Conservation (phyloP, 208 protist genomes). For the Angomonas desouzai region DNA sequence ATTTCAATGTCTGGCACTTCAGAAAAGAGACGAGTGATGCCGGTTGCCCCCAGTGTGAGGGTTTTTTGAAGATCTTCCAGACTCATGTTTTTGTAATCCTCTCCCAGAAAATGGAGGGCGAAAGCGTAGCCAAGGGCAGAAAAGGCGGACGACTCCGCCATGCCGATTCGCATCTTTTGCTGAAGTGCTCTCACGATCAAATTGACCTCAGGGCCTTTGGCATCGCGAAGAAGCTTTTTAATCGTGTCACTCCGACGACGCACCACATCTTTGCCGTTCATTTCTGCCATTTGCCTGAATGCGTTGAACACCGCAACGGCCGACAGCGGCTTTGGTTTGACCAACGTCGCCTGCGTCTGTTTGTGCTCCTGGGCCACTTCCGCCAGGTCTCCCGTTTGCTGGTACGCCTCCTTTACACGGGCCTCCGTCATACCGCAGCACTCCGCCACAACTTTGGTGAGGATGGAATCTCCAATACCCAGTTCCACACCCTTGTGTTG, state of each 20-base stretch:
- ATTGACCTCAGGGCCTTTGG: conserved; percentile 89
- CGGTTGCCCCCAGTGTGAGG: conserved; percentile 51
- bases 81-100: conserved; percentile 25
- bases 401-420: conserved; percentile 82
- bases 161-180: conserved; percentile 97
- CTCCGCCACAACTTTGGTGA: conserved; percentile 94
- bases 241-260: conserved; percentile 93
- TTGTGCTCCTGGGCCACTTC: conserved; percentile 91
- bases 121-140: conserved; percentile 94
- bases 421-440: conserved; percentile 91
- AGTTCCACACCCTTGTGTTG: conserved; percentile 96
- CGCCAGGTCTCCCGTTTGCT: conserved; percentile 94
- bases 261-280: conserved; percentile 86
- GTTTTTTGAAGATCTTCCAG: conserved; percentile 58
- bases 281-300: conserved; percentile 90
- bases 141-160: conserved; percentile 96
- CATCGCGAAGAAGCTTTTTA: conserved; percentile 89
- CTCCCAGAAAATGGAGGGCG: conserved; percentile 65
- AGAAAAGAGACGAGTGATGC: conserved; percentile 67
- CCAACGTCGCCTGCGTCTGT: conserved; percentile 84
- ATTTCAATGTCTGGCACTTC: conserved; percentile 86
- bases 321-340: conserved; percentile 89
- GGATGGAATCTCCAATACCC: conserved; percentile 95
- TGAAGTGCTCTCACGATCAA: conserved; percentile 96
- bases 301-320: conserved; percentile 86